Percentiles rank a stretch among this genome's conserved stretches.
Conservation (phyloP, 2,329 filamentous ascomycete species). For the Celoporthe dispersa region DNA sequence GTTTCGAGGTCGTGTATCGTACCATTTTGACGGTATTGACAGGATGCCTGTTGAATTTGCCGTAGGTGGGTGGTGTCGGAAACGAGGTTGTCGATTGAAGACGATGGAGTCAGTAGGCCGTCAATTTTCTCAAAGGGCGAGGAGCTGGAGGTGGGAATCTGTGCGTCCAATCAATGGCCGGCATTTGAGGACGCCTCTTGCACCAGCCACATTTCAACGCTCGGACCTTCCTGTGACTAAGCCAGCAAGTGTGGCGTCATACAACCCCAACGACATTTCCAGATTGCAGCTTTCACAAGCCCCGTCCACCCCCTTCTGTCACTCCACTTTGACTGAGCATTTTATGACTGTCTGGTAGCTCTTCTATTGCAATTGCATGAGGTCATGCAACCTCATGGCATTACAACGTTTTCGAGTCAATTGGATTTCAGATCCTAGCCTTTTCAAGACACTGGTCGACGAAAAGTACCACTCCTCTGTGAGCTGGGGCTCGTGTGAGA, state of each 20-base stretch:
- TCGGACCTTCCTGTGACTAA: not conserved
- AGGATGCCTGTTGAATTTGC: constrained; percentile 26
- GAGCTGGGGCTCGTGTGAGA: not conserved
- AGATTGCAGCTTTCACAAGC: not conserved
- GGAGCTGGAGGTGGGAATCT: constrained; percentile 12
- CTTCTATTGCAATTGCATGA: not conserved
- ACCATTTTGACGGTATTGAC: constrained; percentile 31
- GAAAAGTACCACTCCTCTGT: not conserved
- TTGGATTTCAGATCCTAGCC: not conserved
- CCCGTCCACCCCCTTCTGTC: no score
- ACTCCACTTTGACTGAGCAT: not conserved
- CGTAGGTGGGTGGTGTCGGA: constrained; percentile 26
- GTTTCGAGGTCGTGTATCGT: constrained; percentile 4
- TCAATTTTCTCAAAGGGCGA: constrained; percentile 22
- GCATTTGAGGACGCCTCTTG: not conserved
- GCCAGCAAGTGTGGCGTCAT: not conserved
- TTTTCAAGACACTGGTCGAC: not conserved
- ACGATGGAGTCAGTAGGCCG: constrained; percentile 3
- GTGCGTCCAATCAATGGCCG: constrained; percentile 15
- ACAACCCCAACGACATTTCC: not conserved
- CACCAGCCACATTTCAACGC: not conserved
- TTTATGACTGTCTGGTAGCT: not conserved
- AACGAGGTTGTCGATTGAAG: constrained; percentile 22
- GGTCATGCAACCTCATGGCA: not conserved
- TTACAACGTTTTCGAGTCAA: not conserved